These are phyloP conservation scores for Forsythia suspensa DNA, from an alignment of 257 asterid genomes.

Conservation along the genomic window DNA sequence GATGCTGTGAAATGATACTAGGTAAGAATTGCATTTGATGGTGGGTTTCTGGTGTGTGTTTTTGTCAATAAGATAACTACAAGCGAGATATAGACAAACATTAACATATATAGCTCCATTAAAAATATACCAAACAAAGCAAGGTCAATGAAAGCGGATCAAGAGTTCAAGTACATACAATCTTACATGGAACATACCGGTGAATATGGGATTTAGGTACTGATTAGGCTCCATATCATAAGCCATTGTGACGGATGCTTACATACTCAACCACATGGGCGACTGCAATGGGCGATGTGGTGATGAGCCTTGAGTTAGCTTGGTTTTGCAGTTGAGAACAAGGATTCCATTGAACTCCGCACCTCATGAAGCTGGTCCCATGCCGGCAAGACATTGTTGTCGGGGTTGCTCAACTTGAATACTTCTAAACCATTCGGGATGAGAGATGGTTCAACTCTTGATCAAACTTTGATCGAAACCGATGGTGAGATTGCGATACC, in stretches of 20 bases:
- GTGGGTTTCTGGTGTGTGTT: constrained; percentile 22
- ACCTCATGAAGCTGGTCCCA: constrained; percentile 12
- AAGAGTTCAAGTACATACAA: constrained; percentile 12
- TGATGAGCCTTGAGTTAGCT: constrained; percentile 58
- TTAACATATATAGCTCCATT: constrained; percentile 38
- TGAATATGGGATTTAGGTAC: constrained; percentile 63
- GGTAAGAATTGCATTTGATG: no score
- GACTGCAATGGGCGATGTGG: constrained; percentile 66
- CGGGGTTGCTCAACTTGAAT: constrained; percentile 70
- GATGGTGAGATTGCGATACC: constrained; percentile 41
- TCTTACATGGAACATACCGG: constrained; percentile 56
- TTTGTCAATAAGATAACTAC: constrained; percentile 27
- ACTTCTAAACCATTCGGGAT: constrained; percentile 52
- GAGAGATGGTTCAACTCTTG: constrained; percentile 18
- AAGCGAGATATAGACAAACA: constrained; percentile 18
- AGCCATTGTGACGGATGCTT: constrained; percentile 57
- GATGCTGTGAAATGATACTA: no score
- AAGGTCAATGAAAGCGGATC: constrained; percentile 30
- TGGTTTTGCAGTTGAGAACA: constrained; percentile 46
- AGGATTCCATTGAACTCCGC: constrained; percentile 25
- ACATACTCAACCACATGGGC: constrained; percentile 51
- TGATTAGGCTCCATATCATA: constrained; percentile 52
- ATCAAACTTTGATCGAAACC: constrained; percentile 35
- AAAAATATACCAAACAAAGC: constrained; percentile 47
- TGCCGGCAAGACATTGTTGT: constrained; percentile 58